Conservation (phyloP, 805 yeast species). For the Yarrowia sp. region DNA sequence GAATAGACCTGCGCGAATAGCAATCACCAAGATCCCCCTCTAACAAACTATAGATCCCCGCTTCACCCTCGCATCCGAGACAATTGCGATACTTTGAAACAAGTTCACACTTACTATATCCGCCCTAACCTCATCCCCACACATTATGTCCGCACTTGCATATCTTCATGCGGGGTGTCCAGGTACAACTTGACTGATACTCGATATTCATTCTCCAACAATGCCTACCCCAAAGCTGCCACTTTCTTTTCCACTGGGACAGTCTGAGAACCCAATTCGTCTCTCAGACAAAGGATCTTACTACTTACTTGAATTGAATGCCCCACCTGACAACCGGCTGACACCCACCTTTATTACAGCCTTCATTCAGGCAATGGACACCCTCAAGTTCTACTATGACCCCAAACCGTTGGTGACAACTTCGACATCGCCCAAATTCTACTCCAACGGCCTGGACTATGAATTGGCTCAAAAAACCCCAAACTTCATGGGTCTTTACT, state of each 20-base stretch:
- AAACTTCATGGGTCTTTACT: constrained; percentile 36
- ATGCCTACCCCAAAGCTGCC: background rate
- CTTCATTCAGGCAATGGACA: constrained; percentile 37
- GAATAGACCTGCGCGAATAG: too few relatives aligned
- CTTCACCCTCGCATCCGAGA: too few relatives aligned
- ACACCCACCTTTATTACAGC: constrained; percentile 38
- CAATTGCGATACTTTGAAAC: too few relatives aligned
- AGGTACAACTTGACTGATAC: too few relatives aligned
- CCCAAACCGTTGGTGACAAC: constrained; percentile 40
- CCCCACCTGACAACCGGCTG: constrained; percentile 41
- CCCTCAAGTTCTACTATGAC: constrained; percentile 32
- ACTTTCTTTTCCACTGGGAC: background rate
- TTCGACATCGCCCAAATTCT: constrained; percentile 40
- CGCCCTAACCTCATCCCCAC: constrained; percentile 12
- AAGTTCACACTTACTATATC: too few relatives aligned
- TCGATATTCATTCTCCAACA: background rate
- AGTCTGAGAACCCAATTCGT: background rate
- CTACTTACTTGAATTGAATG: constrained; percentile 36
- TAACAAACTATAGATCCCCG: too few relatives aligned
- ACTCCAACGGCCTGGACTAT: constrained; percentile 41
- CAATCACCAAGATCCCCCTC: too few relatives aligned
- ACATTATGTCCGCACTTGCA: constrained; percentile 1
- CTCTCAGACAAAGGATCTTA: constrained; percentile 27
- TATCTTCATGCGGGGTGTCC: background rate
- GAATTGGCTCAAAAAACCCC: constrained; percentile 38